Evolutionary conservation across 2,329 filamentous ascomycete species (phyloP), one percentile per base, ranked within the genome.

Genomic region (Botrytis medusae): DNA sequence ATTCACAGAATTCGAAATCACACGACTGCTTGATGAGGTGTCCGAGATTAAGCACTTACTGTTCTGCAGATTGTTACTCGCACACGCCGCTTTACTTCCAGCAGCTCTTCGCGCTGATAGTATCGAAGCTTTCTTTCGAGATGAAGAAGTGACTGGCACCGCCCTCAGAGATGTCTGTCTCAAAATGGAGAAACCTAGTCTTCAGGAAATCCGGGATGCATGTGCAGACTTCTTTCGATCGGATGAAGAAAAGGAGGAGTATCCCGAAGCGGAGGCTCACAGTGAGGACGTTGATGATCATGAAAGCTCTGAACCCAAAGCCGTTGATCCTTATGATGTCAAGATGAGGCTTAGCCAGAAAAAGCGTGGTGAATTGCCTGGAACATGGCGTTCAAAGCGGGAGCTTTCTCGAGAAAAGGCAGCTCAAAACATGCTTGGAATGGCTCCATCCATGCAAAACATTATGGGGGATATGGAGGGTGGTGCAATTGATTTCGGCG

Each of bases 201-300:
- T 86, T 3, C 84, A 87, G 74, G 84, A 85, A 62, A 83, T 87
- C 34, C 82, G 85, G 60, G 85, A 87, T 77, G 85, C 85, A 22
- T 87, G 85, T 75, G 85, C 85, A 7, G 85, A 87, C 76, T 83
- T 86, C 61, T 80, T 82, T 25, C 81, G 84, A 22, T 81, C 80
- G 20, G 82, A 84, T 42, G 80, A 82, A 4, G 80, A 82, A 5
- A 81, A 81, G 22, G 81, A 83, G 32, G 76, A 80, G 57, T 79
- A 81, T 1, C 80, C 80, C 25, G 75, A 80, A 18, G 74, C 77
- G 7, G 79, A 79, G 6, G 75, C 80, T 2, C 77, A 80, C 54
- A 32, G 0, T n/a, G 22, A 71, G 22, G 34, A 57, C 8, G 18
- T 4, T 32, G 25, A 40, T 70, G 37, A 54, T 44, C 51, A 46